These are phyloP conservation scores for Pseudodiploospora longispora DNA, from an alignment of 2,329 filamentous ascomycete genomes.

Conservation along the genomic window DNA sequence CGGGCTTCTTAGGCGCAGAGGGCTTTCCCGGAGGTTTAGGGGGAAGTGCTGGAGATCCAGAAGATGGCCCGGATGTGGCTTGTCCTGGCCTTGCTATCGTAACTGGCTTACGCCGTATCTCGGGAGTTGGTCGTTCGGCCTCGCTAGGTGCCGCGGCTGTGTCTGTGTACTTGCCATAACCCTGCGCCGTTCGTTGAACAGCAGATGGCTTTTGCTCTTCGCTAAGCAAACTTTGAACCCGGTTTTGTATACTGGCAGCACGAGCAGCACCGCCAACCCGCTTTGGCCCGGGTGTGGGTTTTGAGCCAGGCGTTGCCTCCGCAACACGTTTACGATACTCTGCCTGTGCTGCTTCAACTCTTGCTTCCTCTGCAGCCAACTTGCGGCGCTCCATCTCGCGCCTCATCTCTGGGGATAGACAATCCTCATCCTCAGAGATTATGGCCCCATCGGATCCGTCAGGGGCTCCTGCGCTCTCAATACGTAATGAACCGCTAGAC, in stretches of 20 bases:
- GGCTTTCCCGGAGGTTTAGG: slow-evolving; percentile 30
- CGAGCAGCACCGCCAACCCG: slow-evolving; percentile 52
- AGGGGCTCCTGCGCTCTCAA: slow-evolving; percentile 68
- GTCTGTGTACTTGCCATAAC: slow-evolving; percentile 82
- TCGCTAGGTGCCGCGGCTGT: slow-evolving; percentile 28
- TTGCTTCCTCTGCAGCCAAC: slow-evolving; percentile 78
- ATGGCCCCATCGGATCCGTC: slow-evolving; percentile 48
- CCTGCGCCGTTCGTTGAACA: slow-evolving; percentile 67
- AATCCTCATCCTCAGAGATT: slow-evolving; percentile 57
- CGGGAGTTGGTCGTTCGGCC: slow-evolving; percentile 31
- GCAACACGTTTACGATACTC: slow-evolving; percentile 76
- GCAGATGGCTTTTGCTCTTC: slow-evolving; percentile 58
- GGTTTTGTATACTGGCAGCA: slow-evolving; percentile 82
- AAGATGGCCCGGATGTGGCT: no score
- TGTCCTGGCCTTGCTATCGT: slow-evolving; percentile 21
- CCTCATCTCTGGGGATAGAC: slow-evolving; percentile 77
- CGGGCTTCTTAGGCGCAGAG: slow-evolving; percentile 52
- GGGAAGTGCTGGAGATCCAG: no score
- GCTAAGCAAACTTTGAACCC: slow-evolving; percentile 76
- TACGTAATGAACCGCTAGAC: slow-evolving; percentile 54
- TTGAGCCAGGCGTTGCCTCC: slow-evolving; percentile 30
- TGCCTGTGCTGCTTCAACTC: slow-evolving; percentile 80
- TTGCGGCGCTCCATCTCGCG: slow-evolving; percentile 79
- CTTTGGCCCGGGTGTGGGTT: slow-evolving; percentile 39
- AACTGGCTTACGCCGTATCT: slow-evolving; percentile 45